Evolutionary conservation across 1,139 yeast genomes (phyloP).

Genomic region (Candida sanyaensis): DNA sequence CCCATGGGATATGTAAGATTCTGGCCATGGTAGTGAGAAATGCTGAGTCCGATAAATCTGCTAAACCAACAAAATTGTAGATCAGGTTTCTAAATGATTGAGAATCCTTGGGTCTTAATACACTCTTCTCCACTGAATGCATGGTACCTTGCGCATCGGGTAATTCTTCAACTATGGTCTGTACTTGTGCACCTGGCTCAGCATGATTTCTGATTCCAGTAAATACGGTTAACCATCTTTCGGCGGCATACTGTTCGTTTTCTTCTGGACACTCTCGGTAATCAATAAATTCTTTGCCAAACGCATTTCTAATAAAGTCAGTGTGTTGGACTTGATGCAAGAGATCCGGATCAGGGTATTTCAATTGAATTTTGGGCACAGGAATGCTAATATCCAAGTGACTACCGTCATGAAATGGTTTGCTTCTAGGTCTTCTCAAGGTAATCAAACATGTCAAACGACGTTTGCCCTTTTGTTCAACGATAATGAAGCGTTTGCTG

Average conservation of each 20-base stretch:
- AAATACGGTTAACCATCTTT: constrained; percentile 46
- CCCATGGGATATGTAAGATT: constrained; percentile 46
- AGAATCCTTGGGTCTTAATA: constrained; percentile 16
- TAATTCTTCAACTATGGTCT: constrained; percentile 13
- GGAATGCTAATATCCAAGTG: constrained; percentile 17
- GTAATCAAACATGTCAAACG: constrained; percentile 34
- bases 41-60: constrained; percentile 42
- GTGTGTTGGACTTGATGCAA: constrained; percentile 39
- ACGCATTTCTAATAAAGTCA: constrained; percentile 42
- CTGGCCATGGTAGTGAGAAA: constrained; percentile 47
- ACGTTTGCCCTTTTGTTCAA: constrained; percentile 29
- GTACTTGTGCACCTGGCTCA: constrained; percentile 15
- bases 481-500: constrained; percentile 29
- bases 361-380: constrained; percentile 22
- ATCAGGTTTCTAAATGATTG: constrained; percentile 31
- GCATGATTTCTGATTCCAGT: constrained; percentile 32
- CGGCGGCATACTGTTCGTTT: constrained; percentile 27
- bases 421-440: constrained; percentile 22
- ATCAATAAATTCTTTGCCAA: constrained; percentile 38
- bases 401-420: constrained; percentile 6
- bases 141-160: constrained; percentile 15
- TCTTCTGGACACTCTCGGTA: constrained; percentile 39
- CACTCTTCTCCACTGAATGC: constrained; percentile 11
- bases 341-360: constrained; percentile 31
- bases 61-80: constrained; percentile 41